A percentile compares a stretch with the other conserved stretches of the same genome.
phyloP scores from a whole-genome alignment of 441 rosid species.

The Pelargonium myrrhifolium region DNA sequence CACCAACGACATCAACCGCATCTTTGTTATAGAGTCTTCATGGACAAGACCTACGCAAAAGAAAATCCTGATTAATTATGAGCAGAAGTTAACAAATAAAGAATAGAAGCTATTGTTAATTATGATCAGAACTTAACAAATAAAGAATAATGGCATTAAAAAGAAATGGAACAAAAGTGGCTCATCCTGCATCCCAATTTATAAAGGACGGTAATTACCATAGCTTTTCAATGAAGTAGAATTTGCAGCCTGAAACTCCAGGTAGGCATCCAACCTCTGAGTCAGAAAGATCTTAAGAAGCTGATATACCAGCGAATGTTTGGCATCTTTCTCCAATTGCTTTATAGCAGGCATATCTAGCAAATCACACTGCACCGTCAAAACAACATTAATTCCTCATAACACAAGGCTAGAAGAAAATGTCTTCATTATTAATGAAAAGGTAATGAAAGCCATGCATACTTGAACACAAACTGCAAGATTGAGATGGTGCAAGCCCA shows the following conservation, averaged over 20 bases:
- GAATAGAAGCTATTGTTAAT: no score
- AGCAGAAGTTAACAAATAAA: no score
- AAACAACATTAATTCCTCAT: conserved; percentile 11
- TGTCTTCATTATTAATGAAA: not conserved
- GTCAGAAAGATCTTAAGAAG: conserved; percentile 82
- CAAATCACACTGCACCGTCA: conserved; percentile 72
- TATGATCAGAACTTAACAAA: not conserved
- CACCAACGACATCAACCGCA: conserved; percentile 83
- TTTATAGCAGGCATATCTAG: conserved; percentile 77
- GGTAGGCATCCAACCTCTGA: conserved; percentile 67
- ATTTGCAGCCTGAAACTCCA: conserved; percentile 69
- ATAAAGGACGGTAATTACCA: conserved; percentile 35
- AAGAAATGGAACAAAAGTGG: not conserved
- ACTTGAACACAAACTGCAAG: not conserved
- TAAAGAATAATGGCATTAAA: not conserved
- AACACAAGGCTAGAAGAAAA: not conserved
- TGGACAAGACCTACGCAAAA: conserved; percentile 62
- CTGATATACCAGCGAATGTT: conserved; percentile 63
- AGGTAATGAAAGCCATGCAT: not conserved
- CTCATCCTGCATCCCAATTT: not conserved
- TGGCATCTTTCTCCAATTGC: conserved; percentile 78
- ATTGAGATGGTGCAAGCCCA: not conserved
- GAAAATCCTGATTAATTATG: not conserved
- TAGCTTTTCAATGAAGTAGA: conserved; percentile 55
- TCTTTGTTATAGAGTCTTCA: conserved; percentile 85